phyloP scores from a whole-genome alignment of 768 basidiomycete species.

The Omphalotus guepiniiformis region DNA sequence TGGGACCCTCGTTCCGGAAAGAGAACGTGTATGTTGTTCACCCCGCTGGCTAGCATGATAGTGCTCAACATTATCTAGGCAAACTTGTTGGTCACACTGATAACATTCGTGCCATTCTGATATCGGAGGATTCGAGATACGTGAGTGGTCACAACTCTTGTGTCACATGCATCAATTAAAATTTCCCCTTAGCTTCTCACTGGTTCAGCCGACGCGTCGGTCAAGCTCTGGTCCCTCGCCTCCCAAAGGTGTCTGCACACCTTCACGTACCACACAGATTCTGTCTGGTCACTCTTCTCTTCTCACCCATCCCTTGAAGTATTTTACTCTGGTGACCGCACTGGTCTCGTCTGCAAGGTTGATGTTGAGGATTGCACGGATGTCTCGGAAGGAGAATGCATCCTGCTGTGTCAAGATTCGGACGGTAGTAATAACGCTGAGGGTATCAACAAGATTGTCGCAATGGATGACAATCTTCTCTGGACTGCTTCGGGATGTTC shows the following conservation, averaged over 20 bases:
- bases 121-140: conserved; percentile 89
- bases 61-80: conserved; percentile 27
- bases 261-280: conserved; percentile 92
- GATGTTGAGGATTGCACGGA: conserved; percentile 82
- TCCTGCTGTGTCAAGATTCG: conserved; percentile 73
- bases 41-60: background rate
- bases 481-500: conserved; percentile 91
- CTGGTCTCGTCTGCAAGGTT: conserved; percentile 87
- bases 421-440: conserved; percentile 41
- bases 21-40: conserved; percentile 39
- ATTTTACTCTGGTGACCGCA: conserved; percentile 94
- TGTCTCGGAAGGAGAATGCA: conserved; percentile 85
- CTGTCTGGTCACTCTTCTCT: conserved; percentile 91
- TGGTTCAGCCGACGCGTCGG: conserved; percentile 82
- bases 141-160: conserved; percentile 41
- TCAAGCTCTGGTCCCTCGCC: conserved; percentile 91
- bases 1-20: conserved; percentile 93
- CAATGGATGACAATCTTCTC: conserved; percentile 76
- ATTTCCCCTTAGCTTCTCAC: conserved; percentile 58
- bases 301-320: conserved; percentile 78
- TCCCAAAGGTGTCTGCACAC: conserved; percentile 92
- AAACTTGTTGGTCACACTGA: conserved; percentile 97
- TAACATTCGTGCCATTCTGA: conserved; percentile 85
- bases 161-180: background rate
- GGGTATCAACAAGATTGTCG: conserved; percentile 80